Evolutionary conservation across 192 early-diverging fungal species (phyloP), one percentile per base, ranked within the genome.

Genomic region (Dissophora globulifera): DNA sequence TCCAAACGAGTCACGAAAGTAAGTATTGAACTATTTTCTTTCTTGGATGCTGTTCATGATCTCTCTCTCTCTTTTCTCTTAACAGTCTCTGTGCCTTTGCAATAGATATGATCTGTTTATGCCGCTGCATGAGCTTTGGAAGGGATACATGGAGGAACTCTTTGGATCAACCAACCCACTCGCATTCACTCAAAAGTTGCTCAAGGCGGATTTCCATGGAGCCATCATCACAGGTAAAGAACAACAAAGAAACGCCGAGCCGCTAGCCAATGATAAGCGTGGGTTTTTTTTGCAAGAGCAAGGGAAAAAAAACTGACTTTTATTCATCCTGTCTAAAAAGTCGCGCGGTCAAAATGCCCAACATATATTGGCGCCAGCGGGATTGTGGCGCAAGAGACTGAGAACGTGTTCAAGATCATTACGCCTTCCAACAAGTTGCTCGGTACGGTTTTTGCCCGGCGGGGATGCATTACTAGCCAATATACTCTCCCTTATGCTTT

Each of bases 131-230:
- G 48, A 79, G 13, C 67, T 96, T 35, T 98, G 96, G 95, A 78
- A 67, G 41, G 82, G 84, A 17, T 96, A 95, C 67, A 91, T 95
- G 54, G 76, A 61, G 12, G 82, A 89, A 29, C 70, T 97, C 8
- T 60, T 92, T 26, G 81, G 81, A 16, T 68, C 60, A 2, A 31
- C 57, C 11, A 53, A 47, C 48, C 43, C 75, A 1, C 20, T 55
- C 1, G 49, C 46, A 12, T 74, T 82, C 33, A 62, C 81, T 4
- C 80, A 83, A 30, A 91, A 91, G 26, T 29, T 92, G 27, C 48
- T 91, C 10, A 93, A 93, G 54, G 94, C 94, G 3, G 96, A 98
- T 60, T 88, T 89, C 78, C 95, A 98, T 67, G 96, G 96, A 4
- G 89, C 93, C 2, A 71, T 82, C 16, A 49, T 98, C 13, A 87